Percentiles rank a stretch among this genome's conserved stretches.
Conservation (phyloP, 345 rosid genomes). For the Ceriops zippeliana region DNA sequence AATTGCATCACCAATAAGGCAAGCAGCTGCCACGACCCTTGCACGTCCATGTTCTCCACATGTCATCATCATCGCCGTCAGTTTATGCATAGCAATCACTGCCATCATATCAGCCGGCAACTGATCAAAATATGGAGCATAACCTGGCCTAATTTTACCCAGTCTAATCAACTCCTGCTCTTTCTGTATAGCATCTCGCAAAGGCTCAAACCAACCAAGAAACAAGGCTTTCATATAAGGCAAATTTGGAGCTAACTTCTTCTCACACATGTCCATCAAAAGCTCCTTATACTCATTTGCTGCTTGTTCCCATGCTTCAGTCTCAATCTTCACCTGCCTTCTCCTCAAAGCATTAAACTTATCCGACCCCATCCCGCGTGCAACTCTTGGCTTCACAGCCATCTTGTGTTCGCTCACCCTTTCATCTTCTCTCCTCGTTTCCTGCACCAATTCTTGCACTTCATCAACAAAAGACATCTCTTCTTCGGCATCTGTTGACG, state of each 20-base stretch:
- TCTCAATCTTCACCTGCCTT: conserved; percentile 88
- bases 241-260: conserved; percentile 84
- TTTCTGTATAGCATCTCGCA: conserved; percentile 57
- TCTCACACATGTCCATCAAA: conserved; percentile 83
- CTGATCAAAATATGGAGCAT: conserved; percentile 57
- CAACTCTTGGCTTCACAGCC: conserved; percentile 20
- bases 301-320: conserved; percentile 92
- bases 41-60: conserved; percentile 71
- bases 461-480: conserved; percentile 56
- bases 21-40: conserved; percentile 72
- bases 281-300: conserved; percentile 81
- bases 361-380: conserved; percentile 35
- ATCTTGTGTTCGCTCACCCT: conserved; percentile 31
- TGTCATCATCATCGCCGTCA: conserved; percentile 70
- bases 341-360: conserved; percentile 48
- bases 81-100: conserved; percentile 92
- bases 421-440: conserved; percentile 53
- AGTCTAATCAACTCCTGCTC: conserved; percentile 62
- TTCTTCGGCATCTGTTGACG: conserved; percentile 72
- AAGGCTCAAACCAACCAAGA: conserved; percentile 96
- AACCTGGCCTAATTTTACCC: conserved; percentile 48
- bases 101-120: conserved; percentile 91
- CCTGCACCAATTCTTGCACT: conserved; percentile 57
- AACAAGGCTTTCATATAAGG: conserved; percentile 89
- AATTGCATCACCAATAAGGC: conserved; percentile 73